These are phyloP conservation scores for Aureobasidium pullulans DNA, from an alignment of 2,329 filamentous ascomycete species.

Conservation along the genomic window DNA sequence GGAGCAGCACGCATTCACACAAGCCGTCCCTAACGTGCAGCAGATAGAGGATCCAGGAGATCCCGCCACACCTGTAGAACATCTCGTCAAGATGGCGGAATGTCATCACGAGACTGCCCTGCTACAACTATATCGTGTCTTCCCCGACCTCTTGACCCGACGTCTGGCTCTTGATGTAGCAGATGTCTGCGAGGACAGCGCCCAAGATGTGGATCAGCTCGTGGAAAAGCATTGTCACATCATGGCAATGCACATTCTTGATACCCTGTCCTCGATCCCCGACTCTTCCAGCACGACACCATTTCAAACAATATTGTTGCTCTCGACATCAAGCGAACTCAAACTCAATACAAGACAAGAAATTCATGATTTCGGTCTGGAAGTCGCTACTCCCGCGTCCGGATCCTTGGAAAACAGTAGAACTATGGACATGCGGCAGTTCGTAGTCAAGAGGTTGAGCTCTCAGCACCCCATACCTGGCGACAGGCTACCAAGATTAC, in stretches of 20 bases:
- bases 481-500: neutral
- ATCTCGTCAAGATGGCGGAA: constrained; percentile 48
- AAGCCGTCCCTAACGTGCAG: constrained; percentile 34
- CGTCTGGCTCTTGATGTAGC: neutral
- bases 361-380: neutral
- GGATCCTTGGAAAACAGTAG: neutral
- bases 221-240: neutral
- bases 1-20: neutral
- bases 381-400: too few species aligned
- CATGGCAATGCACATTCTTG: neutral
- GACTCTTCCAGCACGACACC: neutral
- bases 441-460: neutral
- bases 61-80: constrained; percentile 40
- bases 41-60: constrained; percentile 35
- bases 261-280: neutral
- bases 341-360: neutral
- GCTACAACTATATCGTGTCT: constrained; percentile 49
- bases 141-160: constrained; percentile 33
- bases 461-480: neutral
- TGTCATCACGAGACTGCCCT: constrained; percentile 47
- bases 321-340: neutral
- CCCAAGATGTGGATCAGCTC: neutral
- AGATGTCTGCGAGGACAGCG: neutral
- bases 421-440: neutral
- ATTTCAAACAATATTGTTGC: neutral